Conservation (phyloP, 2,329 filamentous ascomycete genomes). For the Neoascochyta sp. region DNA sequence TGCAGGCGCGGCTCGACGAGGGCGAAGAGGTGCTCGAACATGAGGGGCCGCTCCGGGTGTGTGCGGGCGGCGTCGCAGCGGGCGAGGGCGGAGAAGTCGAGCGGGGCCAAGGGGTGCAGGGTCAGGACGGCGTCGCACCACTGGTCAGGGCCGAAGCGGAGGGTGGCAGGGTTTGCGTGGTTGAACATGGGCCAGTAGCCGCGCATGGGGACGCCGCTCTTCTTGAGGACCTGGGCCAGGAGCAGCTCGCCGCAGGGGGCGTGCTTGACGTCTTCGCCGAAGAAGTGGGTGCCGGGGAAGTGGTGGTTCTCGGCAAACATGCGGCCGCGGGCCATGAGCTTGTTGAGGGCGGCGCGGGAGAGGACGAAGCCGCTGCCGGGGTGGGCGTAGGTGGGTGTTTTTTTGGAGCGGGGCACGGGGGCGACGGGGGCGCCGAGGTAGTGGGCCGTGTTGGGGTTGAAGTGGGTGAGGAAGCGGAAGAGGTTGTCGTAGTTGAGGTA, state of each 20-base stretch:
- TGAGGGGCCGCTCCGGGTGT: conserved; percentile 24
- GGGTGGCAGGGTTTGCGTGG: conserved; percentile 39
- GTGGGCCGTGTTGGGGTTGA: conserved; percentile 36
- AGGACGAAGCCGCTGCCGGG: conserved; percentile 45
- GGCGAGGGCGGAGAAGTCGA: conserved; percentile 26
- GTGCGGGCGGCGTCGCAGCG: conserved; percentile 27
- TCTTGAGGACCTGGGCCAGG: conserved; percentile 37
- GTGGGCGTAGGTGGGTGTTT: conserved; percentile 41
- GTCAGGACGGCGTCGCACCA: conserved; percentile 46
- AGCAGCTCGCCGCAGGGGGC: conserved; percentile 41
- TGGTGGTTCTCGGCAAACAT: conserved; percentile 35
- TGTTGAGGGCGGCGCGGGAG: conserved; percentile 50
- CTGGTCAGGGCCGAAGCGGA: conserved; percentile 39
- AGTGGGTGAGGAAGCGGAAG: conserved; percentile 38
- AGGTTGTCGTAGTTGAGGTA: conserved; percentile 41
- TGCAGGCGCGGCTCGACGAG: conserved; percentile 27
- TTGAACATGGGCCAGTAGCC: conserved; percentile 47
- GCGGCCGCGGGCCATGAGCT: conserved; percentile 35
- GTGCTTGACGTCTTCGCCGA: conserved; percentile 33
- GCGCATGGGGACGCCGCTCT: conserved; percentile 33
- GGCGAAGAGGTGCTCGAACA: conserved; percentile 34
- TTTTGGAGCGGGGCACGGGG: too few species aligned
- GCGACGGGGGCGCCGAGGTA: conserved; percentile 43
- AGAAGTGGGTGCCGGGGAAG: conserved; percentile 33
- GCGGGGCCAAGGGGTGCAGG: conserved; percentile 33